Evolutionary conservation across 2,329 filamentous ascomycete species (phyloP).

Genomic region (Diplocarpon rosae): DNA sequence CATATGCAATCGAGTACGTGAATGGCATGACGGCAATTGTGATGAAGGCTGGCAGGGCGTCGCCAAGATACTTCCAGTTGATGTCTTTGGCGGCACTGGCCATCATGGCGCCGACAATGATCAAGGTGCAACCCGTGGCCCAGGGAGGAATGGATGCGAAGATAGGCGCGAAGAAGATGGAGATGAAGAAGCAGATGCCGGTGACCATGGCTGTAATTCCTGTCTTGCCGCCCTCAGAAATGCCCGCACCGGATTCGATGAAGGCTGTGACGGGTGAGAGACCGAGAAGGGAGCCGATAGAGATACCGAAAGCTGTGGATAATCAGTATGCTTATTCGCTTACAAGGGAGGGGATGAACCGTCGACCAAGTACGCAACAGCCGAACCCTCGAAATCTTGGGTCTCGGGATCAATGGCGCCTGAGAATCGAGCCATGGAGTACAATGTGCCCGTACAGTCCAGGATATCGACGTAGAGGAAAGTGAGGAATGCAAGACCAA

Average conservation of each 20-base stretch:
- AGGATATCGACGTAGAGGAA: constrained; percentile 88
- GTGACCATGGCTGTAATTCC: constrained; percentile 70
- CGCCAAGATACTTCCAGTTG: constrained; percentile 81
- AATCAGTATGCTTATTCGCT: neutral
- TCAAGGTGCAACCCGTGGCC: constrained; percentile 77
- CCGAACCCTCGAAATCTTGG: constrained; percentile 78
- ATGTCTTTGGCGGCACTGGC: constrained; percentile 66
- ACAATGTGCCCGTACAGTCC: constrained; percentile 75
- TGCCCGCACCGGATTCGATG: constrained; percentile 81
- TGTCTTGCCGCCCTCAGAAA: constrained; percentile 77
- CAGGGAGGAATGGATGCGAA: constrained; percentile 84
- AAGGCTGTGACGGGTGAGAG: constrained; percentile 76
- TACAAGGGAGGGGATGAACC: neutral
- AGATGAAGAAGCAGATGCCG: constrained; percentile 75
- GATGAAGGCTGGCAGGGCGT: constrained; percentile 74
- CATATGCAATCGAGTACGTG: constrained; percentile 80
- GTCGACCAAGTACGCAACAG: constrained; percentile 75
- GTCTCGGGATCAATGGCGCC: constrained; percentile 70
- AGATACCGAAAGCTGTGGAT: constrained; percentile 53
- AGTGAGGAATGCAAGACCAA: constrained; percentile 74
- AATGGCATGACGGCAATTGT: constrained; percentile 83
- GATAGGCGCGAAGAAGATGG: constrained; percentile 82
- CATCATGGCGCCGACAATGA: constrained; percentile 83
- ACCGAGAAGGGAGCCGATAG: constrained; percentile 69
- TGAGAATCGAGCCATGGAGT: constrained; percentile 80